Evolutionary conservation across 495 filamentous ascomycete genomes (phyloP), one percentile per base, ranked within the genome.

Genomic region (Hypoxylon lienhwacheense): DNA sequence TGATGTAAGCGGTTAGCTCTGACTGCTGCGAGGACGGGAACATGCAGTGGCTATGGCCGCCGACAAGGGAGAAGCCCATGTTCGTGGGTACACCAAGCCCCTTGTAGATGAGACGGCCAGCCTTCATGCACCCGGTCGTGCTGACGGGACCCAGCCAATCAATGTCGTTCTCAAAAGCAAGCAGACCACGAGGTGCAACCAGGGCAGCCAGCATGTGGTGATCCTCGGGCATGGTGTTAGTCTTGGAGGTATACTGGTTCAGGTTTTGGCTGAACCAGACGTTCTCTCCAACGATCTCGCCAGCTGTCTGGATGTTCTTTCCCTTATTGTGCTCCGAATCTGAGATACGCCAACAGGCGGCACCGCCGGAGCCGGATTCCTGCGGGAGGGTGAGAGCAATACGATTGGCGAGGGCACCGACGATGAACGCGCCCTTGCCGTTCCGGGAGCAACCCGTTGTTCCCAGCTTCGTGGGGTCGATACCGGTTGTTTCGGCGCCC

Each of bases 61-160:
- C 77, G 14, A 77, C 70, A 48, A 76, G 73, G 1, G 74, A 74
- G 65, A 75, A 80, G 1, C 79, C 80, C 64, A 82, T 75, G 58
- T 71, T 71, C 45, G 71, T 67, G 19, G 70, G 47, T 0, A 63
- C 74, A 11, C 79, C 78, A 5, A 77, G 61, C 1, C 74, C 75
- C 66, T 80, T 66, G 63, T 78, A 84, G 49, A 74, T 66, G 57
- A 70, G 61, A 24, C 73, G 70, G 7, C 69, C 80, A 10, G 73
- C 72, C 59, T 71, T 73, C 80, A 80, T 79, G 72, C 80, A 84
- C n/a, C 68, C 78, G 7, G 73, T 77, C 5, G 73, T 77, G 33
- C 56, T 65, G 33, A 74, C 62, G 56, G 75, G 73, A 36, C 78
- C 75, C 7, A 81, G 71, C 78, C 78, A 81, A 64, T 80, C 74